These are phyloP conservation scores for Backusella luteola DNA, from an alignment of 192 early-diverging fungal genomes.

Conservation along the genomic window DNA sequence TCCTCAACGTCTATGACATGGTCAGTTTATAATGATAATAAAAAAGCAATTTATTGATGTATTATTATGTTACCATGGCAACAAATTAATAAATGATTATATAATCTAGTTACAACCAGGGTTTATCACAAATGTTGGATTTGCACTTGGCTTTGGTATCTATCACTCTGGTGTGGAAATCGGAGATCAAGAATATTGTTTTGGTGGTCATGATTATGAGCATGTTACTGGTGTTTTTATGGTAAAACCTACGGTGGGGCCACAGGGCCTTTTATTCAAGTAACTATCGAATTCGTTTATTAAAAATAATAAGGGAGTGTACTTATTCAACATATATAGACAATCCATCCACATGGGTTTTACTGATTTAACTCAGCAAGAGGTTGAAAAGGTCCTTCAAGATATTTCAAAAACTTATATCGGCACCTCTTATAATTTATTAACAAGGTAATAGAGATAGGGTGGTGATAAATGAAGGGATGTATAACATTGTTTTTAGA, in stretches of 20 bases:
- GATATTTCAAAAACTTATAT: slow-evolving; percentile 16
- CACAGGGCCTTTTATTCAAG: slow-evolving; percentile 27
- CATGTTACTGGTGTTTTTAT: slow-evolving; percentile 37
- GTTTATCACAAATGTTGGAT: slow-evolving; percentile 26
- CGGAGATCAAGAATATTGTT: slow-evolving; percentile 31
- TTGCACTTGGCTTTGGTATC: slow-evolving; percentile 28
- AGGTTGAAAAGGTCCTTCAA: slow-evolving; percentile 5
- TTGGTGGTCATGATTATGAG: slow-evolving; percentile 34
- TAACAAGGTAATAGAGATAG: slow-evolving; percentile 21
- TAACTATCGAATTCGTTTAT: background rate
- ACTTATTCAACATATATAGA: background rate
- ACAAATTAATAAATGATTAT: background rate
- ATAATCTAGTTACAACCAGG: slow-evolving; percentile 22
- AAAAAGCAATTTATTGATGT: background rate
- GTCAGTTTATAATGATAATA: slow-evolving; percentile 6
- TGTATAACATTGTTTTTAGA: background rate
- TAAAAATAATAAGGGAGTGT: background rate
- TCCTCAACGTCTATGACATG: slow-evolving; percentile 33
- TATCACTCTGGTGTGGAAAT: slow-evolving; percentile 37
- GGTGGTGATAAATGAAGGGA: background rate
- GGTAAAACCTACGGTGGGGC: slow-evolving; percentile 29
- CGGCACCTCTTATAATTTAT: slow-evolving; percentile 27
- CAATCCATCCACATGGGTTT: slow-evolving; percentile 32
- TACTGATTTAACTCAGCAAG: slow-evolving; percentile 14
- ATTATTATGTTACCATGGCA: background rate